Conservation (phyloP, 2,329 filamentous ascomycete species). For the Apiospora rasikravindrae region DNA sequence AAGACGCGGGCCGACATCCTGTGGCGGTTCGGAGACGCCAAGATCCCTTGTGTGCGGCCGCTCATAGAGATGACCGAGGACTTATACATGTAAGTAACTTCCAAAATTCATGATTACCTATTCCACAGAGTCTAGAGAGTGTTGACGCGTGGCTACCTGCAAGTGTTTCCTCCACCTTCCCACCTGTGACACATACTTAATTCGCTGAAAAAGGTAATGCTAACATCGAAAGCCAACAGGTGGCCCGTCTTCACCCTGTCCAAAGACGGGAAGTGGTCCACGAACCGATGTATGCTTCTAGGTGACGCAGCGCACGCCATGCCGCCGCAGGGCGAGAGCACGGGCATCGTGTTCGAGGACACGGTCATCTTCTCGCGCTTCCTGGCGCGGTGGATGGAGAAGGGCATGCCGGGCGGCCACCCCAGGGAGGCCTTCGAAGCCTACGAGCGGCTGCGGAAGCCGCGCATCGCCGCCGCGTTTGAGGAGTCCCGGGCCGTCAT, state of each 20-base stretch:
- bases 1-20: slow-evolving; percentile 20
- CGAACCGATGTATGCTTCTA: slow-evolving; percentile 19
- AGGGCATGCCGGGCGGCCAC: slow-evolving; percentile 16
- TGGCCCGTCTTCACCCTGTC: slow-evolving; percentile 23
- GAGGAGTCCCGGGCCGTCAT: slow-evolving; percentile 21
- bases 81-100: slow-evolving; percentile 16
- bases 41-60: slow-evolving; percentile 13
- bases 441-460: slow-evolving; percentile 22
- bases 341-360: slow-evolving; percentile 23
- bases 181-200: no score
- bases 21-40: slow-evolving; percentile 21
- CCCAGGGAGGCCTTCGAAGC: slow-evolving; percentile 19
- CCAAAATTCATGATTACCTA: background rate
- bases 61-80: slow-evolving; percentile 18
- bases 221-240: background rate
- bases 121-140: no score
- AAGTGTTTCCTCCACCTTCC: no score
- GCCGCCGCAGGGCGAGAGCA: slow-evolving; percentile 24
- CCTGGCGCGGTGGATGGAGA: slow-evolving; percentile 21
- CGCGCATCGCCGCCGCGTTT: slow-evolving; percentile 22
- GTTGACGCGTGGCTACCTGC: no score
- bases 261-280: slow-evolving; percentile 22
- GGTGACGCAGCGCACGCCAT: slow-evolving; percentile 23
- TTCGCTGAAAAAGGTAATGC: background rate
- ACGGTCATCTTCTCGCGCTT: slow-evolving; percentile 22